These are phyloP conservation scores for Neoboletus brunneissimus DNA, from an alignment of 768 basidiomycete genomes.

Conservation along the genomic window DNA sequence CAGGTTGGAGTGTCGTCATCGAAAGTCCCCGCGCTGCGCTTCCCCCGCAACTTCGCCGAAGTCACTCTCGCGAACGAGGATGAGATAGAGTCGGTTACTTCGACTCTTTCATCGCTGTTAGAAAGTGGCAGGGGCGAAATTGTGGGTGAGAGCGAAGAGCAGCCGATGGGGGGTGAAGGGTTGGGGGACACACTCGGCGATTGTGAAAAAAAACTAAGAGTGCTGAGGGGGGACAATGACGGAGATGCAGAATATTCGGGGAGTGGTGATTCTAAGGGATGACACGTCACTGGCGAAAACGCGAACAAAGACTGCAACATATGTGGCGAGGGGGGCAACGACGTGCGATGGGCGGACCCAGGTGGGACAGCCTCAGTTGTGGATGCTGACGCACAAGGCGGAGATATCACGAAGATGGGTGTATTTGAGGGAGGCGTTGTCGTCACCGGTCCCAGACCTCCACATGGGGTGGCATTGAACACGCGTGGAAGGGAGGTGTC, in stretches of 20 bases:
- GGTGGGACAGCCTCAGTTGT: not conserved
- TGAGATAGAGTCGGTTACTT: not conserved
- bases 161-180: not conserved
- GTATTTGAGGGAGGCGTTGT: not conserved
- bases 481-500: not conserved
- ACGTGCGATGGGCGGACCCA: not conserved
- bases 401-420: not conserved
- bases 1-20: not conserved
- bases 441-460: not conserved
- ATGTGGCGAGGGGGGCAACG: not conserved
- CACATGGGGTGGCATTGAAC: not conserved
- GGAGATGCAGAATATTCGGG: not conserved
- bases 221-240: constrained; percentile 15
- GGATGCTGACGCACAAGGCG: not conserved
- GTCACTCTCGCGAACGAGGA: not conserved
- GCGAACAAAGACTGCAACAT: not conserved
- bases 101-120: not conserved
- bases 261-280: not conserved
- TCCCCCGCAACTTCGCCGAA: not conserved
- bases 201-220: constrained; percentile 9
- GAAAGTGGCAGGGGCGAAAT: not conserved
- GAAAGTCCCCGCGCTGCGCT: constrained; percentile 8
- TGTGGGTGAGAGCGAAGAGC: not conserved
- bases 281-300: not conserved
- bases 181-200: constrained; percentile 8